Evolutionary conservation across 176 grass and related monocot genomes (phyloP).

Genomic region (Olyra latifolia): DNA sequence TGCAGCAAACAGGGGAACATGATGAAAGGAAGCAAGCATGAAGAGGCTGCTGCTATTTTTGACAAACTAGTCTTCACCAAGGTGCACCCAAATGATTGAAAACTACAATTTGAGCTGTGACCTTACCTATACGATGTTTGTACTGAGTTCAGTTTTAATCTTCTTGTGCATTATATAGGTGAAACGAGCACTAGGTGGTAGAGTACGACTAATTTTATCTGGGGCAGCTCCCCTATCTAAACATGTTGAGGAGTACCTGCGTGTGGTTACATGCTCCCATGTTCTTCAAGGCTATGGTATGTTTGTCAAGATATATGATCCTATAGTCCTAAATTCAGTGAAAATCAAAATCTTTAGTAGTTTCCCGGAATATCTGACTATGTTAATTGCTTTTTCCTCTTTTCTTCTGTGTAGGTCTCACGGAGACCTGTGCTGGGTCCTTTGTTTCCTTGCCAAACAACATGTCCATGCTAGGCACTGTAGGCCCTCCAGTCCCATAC

Average conservation of each 20-base stretch:
- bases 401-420: slow-evolving; percentile 62
- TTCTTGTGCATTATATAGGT: slow-evolving; percentile 49
- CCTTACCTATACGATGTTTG: background rate
- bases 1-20: slow-evolving; percentile 90
- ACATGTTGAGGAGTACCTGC: slow-evolving; percentile 83
- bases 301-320: slow-evolving; percentile 14
- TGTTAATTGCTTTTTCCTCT: background rate
- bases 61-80: slow-evolving; percentile 83
- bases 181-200: slow-evolving; percentile 76
- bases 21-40: slow-evolving; percentile 78
- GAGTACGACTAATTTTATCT: slow-evolving; percentile 76
- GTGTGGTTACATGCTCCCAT: slow-evolving; percentile 86
- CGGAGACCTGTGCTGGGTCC: slow-evolving; percentile 80
- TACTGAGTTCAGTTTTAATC: slow-evolving; percentile 3
- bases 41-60: slow-evolving; percentile 72
- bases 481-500: slow-evolving; percentile 89
- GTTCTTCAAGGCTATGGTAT: slow-evolving; percentile 99
- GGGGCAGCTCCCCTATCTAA: slow-evolving; percentile 81
- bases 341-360: background rate
- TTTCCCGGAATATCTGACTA: background rate
- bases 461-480: slow-evolving; percentile 88
- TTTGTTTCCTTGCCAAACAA: slow-evolving; percentile 82
- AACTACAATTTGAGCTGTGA: background rate
- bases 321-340: background rate
- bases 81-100: slow-evolving; percentile 44